Evolutionary conservation across 2,329 filamentous ascomycete species (phyloP).

Genomic region (Ceratocystis harringtonii): DNA sequence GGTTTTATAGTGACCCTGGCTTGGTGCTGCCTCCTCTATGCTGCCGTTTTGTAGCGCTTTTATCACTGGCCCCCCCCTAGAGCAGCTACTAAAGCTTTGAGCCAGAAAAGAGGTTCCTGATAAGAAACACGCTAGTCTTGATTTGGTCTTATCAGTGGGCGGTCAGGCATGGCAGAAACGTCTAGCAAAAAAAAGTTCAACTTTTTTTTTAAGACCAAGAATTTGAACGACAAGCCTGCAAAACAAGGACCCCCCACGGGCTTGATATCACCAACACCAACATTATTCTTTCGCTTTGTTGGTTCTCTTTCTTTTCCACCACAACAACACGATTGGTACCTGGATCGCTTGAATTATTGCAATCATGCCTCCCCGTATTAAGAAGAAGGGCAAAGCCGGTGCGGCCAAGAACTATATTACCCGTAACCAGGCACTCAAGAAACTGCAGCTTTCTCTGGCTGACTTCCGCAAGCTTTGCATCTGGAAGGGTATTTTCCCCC

Average conservation of each 20-base stretch:
- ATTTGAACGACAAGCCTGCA: slow-evolving; percentile 16
- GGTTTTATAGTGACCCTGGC: neutral
- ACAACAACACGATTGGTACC: neutral
- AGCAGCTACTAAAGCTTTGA: neutral
- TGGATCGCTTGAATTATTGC: neutral
- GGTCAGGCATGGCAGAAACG: slow-evolving; percentile 18
- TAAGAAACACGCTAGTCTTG: slow-evolving; percentile 11
- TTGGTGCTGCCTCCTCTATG: too few relatives aligned
- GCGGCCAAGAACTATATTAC: slow-evolving; percentile 98
- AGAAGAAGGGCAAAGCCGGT: slow-evolving; percentile 86
- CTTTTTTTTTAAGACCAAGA: slow-evolving; percentile 23
- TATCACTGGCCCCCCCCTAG: neutral
- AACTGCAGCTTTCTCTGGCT: slow-evolving; percentile 90
- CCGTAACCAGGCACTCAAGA: slow-evolving; percentile 88
- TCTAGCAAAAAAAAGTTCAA: slow-evolving; percentile 17
- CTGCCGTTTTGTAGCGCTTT: neutral
- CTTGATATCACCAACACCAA: slow-evolving; percentile 8
- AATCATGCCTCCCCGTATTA: slow-evolving; percentile 52
- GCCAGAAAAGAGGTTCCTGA: slow-evolving; percentile 1
- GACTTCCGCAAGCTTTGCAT: slow-evolving; percentile 98
- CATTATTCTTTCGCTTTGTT: slow-evolving; percentile 7
- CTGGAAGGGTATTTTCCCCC: slow-evolving; percentile 98
- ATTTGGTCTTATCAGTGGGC: slow-evolving; percentile 15
- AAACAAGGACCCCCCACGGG: slow-evolving; percentile 13
- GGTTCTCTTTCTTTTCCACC: neutral